Base-by-base conservation (phyloP, 2,329 filamentous ascomycete genomes). In the Lecanosticta acicola region DNA sequence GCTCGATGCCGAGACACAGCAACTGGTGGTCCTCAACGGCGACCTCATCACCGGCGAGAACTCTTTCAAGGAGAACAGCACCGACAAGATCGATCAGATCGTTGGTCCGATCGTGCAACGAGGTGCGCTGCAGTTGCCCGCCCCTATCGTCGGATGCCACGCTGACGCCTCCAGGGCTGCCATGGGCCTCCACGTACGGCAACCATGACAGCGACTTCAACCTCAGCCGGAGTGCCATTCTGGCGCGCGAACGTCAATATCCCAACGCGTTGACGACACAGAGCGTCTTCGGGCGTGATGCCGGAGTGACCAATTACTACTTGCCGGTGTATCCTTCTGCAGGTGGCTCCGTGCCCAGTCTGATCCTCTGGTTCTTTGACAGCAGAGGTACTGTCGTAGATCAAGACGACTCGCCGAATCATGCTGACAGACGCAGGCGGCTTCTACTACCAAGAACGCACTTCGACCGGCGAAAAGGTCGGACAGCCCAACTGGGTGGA, bases 341-440 rank as follows among this genome's bases (percentile, higher is more conserved):
- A 16, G 75, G 75, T 56, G 69, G 72, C 47, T 44, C 56, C 3
- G 34, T 39, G 1, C 75, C 78, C 4, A 54, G 58, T 5, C 56
- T 72, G 5, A 57, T 87, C 0, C 68, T 88, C 1, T 88, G 83
- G 81, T 87, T 87, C 66, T 86, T 88, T 56, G 84, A 87, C 57
- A 78, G 73, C 45, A 71, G 77, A 13, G 33, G 33, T 35, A 29
- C 26, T 9, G 26, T n/a, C 8, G 26, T n/a, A 32, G 8, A 9
- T 17, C 16, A 7, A 35, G 5, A 35, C 33, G 8, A n/a, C n/a
- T 17, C 16, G 7, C 33, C 33, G 16, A n/a, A 8, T 17, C n/a
- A 14, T 7, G 16, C 33, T 35, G 16, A 35, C 33, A 14, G 16
- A n/a, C 7, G 13, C 11, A 19, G 54, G 54, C 39, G 81, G 82